Conservation (phyloP, 129 eudicot species). For the Flaveria trinervia region DNA sequence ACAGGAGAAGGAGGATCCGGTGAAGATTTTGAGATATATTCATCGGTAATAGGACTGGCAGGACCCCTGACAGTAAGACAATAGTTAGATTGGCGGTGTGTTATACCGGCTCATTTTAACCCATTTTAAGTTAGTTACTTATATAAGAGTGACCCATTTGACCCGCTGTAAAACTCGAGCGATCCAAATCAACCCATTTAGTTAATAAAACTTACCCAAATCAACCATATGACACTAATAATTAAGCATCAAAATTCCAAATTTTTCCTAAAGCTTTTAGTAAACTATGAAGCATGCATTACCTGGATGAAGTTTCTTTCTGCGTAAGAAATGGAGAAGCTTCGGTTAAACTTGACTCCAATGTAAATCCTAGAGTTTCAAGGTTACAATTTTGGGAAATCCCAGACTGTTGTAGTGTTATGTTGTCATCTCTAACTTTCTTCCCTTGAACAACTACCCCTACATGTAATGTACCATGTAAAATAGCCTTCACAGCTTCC, state of each 20-base stretch:
- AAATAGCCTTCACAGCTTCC: slow-evolving; percentile 82
- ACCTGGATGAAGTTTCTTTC: slow-evolving; percentile 60
- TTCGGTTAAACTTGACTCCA: slow-evolving; percentile 65
- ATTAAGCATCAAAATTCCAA: background rate
- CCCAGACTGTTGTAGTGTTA: slow-evolving; percentile 82
- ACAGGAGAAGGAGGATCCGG: slow-evolving; percentile 27
- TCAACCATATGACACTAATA: background rate
- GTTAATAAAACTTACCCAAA: too few relatives aligned
- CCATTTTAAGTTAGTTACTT: too few relatives aligned
- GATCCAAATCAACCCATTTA: too few relatives aligned
- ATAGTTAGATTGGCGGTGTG: background rate
- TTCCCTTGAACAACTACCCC: slow-evolving; percentile 90
- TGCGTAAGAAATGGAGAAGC: slow-evolving; percentile 43
- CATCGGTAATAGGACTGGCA: slow-evolving; percentile 37
- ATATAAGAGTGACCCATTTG: too few relatives aligned
- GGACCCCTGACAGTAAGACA: slow-evolving; percentile 43
- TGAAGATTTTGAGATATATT: slow-evolving; percentile 33
- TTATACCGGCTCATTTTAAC: too few relatives aligned
- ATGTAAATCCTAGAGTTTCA: slow-evolving; percentile 59
- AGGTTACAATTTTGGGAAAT: slow-evolving; percentile 59
- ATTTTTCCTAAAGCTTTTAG: background rate
- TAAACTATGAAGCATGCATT: background rate
- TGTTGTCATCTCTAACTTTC: slow-evolving; percentile 83
- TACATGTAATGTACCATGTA: slow-evolving; percentile 75
- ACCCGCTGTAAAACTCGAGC: too few relatives aligned